Evolutionary conservation across 768 basidiomycete genomes (phyloP).

Genomic region (Tricholoma furcatifolium): DNA sequence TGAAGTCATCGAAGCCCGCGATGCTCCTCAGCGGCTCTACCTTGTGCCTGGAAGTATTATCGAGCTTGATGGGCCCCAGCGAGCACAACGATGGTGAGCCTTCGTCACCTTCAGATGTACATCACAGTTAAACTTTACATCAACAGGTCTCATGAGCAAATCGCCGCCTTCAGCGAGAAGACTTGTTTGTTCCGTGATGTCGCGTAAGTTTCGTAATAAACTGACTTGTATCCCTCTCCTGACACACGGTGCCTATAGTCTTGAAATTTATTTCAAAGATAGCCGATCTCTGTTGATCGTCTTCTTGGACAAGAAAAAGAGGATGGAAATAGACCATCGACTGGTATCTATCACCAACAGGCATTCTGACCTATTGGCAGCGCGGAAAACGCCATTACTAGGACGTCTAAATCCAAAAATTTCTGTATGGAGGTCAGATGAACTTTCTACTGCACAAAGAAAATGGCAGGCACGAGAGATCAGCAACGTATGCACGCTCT

Average conservation of each 20-base stretch:
- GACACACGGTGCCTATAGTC: constrained; percentile 35
- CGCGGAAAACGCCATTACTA: constrained; percentile 54
- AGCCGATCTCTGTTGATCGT: constrained; percentile 85
- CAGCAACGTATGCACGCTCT: constrained; percentile 66
- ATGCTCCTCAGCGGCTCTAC: constrained; percentile 79
- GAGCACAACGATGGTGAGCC: constrained; percentile 78
- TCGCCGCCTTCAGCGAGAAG: constrained; percentile 76
- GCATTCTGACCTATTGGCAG: constrained; percentile 39
- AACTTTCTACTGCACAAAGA: constrained; percentile 67
- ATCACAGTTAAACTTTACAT: not conserved
- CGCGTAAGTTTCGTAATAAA: constrained; percentile 55
- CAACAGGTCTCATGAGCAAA: constrained; percentile 73
- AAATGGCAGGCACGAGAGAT: constrained; percentile 91
- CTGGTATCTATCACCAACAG: constrained; percentile 48
- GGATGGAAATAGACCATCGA: constrained; percentile 57
- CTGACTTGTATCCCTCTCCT: not conserved
- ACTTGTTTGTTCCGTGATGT: constrained; percentile 91
- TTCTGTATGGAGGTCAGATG: constrained; percentile 53
- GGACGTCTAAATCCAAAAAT: constrained; percentile 52
- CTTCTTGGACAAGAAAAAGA: constrained; percentile 67
- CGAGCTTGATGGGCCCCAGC: constrained; percentile 76
- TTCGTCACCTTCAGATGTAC: not conserved
- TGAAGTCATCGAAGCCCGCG: constrained; percentile 84
- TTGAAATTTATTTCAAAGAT: constrained; percentile 93
- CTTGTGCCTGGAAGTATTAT: constrained; percentile 84